phyloP scores from a whole-genome alignment of 176 grass and related monocot species.

The Oropetium thomaeum region DNA sequence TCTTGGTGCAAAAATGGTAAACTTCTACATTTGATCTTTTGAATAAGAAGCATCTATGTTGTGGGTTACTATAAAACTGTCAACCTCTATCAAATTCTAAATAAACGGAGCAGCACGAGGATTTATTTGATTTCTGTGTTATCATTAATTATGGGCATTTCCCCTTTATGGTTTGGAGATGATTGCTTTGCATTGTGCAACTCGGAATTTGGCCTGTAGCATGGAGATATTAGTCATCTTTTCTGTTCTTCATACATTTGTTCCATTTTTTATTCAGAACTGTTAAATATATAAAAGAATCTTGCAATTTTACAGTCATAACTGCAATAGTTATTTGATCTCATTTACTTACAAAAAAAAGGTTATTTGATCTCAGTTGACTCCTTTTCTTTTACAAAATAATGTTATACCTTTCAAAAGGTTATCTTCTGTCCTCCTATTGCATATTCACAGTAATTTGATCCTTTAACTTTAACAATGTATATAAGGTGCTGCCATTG shows the following conservation, averaged over 20 bases:
- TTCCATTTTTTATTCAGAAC: background rate
- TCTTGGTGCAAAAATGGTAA: conserved; percentile 98
- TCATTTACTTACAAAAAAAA: too few relatives aligned
- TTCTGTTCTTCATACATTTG: background rate
- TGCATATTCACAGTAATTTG: conserved; percentile 1
- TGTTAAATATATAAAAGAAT: background rate
- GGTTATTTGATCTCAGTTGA: background rate
- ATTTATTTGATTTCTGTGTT: background rate
- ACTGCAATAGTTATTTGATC: background rate
- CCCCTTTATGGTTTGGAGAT: background rate
- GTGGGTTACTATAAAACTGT: background rate
- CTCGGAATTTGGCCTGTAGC: conserved; percentile 4
- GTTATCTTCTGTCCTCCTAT: background rate
- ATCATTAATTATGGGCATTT: conserved; percentile 3
- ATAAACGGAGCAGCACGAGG: background rate
- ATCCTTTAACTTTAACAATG: conserved; percentile 4
- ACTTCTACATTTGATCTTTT: conserved; percentile 1
- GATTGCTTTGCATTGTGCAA: conserved; percentile 14
- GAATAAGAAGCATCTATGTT: background rate
- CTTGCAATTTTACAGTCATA: background rate
- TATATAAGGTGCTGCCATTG: background rate
- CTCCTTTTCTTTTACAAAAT: conserved; percentile 5
- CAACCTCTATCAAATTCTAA: background rate
- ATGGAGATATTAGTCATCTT: conserved; percentile 15
- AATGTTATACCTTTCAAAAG: conserved; percentile 12